phyloP scores from a whole-genome alignment of 2,329 filamentous ascomycete species.

The Monilinia vaccinii-corymbosi region DNA sequence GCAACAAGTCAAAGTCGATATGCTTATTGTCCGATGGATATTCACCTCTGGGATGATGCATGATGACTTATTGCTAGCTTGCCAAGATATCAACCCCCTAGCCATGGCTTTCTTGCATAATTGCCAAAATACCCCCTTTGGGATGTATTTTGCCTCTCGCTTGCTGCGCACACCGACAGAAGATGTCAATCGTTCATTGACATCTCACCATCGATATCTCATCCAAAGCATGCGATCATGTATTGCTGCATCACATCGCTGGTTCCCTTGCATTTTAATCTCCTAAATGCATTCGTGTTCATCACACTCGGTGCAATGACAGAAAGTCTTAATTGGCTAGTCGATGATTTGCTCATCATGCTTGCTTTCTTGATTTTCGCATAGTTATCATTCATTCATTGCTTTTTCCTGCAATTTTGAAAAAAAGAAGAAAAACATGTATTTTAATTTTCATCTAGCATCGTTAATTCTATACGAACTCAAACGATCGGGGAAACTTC shows the following conservation, averaged over 20 bases:
- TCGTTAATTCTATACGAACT: background rate
- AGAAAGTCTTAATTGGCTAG: background rate
- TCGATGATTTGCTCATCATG: no score
- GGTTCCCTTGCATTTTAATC: background rate
- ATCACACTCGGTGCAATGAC: background rate
- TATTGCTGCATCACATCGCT: background rate
- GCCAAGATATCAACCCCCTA: background rate
- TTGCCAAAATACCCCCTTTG: background rate
- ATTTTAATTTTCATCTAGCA: background rate
- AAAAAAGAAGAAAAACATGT: no score
- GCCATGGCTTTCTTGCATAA: background rate
- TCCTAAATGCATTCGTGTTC: background rate
- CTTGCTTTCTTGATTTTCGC: background rate
- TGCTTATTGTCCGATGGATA: background rate
- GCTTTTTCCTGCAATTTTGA: background rate
- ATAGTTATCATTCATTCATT: background rate
- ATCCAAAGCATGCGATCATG: background rate
- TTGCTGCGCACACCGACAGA: background rate
- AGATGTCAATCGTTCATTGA: background rate
- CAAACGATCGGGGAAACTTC: background rate
- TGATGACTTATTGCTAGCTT: background rate
- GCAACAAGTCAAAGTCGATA: background rate
- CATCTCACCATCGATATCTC: constrained; percentile 3
- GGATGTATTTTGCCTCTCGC: background rate
- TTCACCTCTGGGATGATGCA: background rate